phyloP scores from a whole-genome alignment of 1,284 basidiomycete species.

The Neolentinus lepideus region DNA sequence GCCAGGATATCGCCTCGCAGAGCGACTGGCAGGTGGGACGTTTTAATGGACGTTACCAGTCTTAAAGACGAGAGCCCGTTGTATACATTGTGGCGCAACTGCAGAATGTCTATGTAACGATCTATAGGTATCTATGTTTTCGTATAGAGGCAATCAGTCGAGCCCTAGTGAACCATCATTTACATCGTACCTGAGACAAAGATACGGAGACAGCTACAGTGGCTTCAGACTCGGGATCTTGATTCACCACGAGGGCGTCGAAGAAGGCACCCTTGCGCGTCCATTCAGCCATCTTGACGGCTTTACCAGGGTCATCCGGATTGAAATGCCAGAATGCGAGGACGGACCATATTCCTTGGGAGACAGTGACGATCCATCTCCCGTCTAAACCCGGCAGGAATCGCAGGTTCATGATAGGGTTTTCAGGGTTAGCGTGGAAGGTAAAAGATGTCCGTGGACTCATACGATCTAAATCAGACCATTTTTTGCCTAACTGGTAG shows the following conservation, averaged over 20 bases:
- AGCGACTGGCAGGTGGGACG: constrained; percentile 34
- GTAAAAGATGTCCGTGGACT: constrained; percentile 12
- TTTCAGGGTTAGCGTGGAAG: constrained; percentile 25
- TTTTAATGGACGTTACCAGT: constrained; percentile 18
- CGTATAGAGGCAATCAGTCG: background rate
- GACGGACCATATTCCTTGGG: constrained; percentile 50
- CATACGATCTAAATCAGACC: constrained; percentile 27
- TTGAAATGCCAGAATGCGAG: constrained; percentile 44
- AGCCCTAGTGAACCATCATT: too few species aligned
- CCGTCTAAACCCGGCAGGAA: constrained; percentile 38
- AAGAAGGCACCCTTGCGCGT: constrained; percentile 44
- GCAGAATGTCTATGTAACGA: background rate
- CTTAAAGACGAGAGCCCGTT: background rate
- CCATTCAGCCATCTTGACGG: constrained; percentile 37
- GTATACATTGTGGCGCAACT: background rate
- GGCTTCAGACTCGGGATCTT: constrained; percentile 32
- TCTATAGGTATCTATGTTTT: background rate
- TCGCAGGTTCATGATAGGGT: constrained; percentile 40
- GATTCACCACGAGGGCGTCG: constrained; percentile 41
- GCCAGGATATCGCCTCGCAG: constrained; percentile 44
- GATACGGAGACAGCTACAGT: constrained; percentile 39
- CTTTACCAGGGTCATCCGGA: constrained; percentile 5
- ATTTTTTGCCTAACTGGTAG: constrained; percentile 36
- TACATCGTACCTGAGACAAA: background rate
- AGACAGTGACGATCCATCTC: constrained; percentile 41